phyloP scores from a whole-genome alignment of 306 rosid species.

The Dalbergia cochinchinensis region DNA sequence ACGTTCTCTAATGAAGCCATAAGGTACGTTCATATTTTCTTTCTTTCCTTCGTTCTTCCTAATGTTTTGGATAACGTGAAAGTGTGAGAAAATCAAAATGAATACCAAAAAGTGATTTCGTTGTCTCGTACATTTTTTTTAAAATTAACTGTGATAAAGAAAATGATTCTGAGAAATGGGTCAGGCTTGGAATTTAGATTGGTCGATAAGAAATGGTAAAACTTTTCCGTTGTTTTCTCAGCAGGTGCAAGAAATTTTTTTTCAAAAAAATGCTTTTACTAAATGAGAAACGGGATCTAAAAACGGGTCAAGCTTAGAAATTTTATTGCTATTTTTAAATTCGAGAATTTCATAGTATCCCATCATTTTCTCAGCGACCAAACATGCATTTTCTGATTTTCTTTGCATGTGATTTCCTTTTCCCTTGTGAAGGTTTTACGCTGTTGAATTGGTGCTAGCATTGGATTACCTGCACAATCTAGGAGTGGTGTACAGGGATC shows the following conservation, averaged over 20 bases:
- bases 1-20: slow-evolving; percentile 78
- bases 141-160: background rate
- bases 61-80: background rate
- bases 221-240: background rate
- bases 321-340: background rate
- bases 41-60: background rate
- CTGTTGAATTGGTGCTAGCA: slow-evolving; percentile 81
- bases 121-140: too few species aligned
- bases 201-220: background rate
- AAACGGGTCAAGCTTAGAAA: background rate
- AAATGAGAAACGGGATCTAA: background rate
- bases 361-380: background rate
- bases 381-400: background rate
- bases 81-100: too few species aligned
- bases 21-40: slow-evolving; percentile 52
- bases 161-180: background rate
- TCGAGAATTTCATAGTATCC: background rate
- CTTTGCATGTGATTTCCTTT: background rate
- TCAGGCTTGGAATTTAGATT: background rate
- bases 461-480: slow-evolving; percentile 82
- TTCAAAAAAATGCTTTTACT: background rate
- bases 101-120: too few species aligned
- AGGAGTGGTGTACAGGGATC: slow-evolving; percentile 86
- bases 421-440: slow-evolving; percentile 67
- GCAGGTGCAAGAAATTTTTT: background rate